Percentiles rank a stretch among this genome's conserved stretches.
Evolutionary conservation across 2,329 filamentous ascomycete species (phyloP).

Genomic region (Fusarium sp.): DNA sequence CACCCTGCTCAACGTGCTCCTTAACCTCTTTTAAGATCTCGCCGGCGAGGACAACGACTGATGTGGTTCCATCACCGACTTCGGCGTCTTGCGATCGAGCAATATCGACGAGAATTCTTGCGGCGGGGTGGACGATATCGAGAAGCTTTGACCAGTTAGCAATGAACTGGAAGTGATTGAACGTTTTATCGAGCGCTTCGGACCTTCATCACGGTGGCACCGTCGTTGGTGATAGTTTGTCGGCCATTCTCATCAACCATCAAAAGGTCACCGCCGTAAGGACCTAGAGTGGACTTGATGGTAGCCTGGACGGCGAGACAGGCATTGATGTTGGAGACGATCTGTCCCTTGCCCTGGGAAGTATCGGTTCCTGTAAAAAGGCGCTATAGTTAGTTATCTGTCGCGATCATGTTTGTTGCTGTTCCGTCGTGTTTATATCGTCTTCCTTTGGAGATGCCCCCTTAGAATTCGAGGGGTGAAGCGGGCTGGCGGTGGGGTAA

Average conservation of each 20-base stretch:
- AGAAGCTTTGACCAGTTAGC: slow-evolving; percentile 72
- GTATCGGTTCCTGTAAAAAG: slow-evolving; percentile 83
- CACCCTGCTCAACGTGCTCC: slow-evolving; percentile 94
- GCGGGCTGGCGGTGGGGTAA: slow-evolving; percentile 54
- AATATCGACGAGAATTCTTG: slow-evolving; percentile 97
- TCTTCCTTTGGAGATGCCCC: slow-evolving; percentile 15
- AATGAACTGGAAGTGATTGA: background rate
- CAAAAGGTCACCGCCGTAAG: slow-evolving; percentile 95
- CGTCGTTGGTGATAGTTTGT: slow-evolving; percentile 99
- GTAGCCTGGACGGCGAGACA: slow-evolving; percentile 95
- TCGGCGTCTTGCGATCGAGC: slow-evolving; percentile 98
- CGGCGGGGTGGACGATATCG: slow-evolving; percentile 97
- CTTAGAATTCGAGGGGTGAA: slow-evolving; percentile 40
- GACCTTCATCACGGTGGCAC: slow-evolving; percentile 99
- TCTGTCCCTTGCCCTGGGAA: slow-evolving; percentile 96
- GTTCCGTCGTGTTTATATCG: slow-evolving; percentile 12
- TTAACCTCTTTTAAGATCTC: slow-evolving; percentile 98
- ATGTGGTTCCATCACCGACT: slow-evolving; percentile 97
- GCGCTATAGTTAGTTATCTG: slow-evolving; percentile 34
- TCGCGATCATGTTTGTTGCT: slow-evolving; percentile 11
- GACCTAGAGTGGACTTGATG: slow-evolving; percentile 94
- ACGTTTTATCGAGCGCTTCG: slow-evolving; percentile 6
- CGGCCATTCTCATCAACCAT: slow-evolving; percentile 95
- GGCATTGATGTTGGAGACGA: slow-evolving; percentile 98
- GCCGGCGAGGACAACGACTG: slow-evolving; percentile 95